A percentile compares a stretch with the other conserved stretches of the same genome.
phyloP scores from a whole-genome alignment of 1,284 basidiomycete genomes.

The Tilletiopsis washingtonensis region DNA sequence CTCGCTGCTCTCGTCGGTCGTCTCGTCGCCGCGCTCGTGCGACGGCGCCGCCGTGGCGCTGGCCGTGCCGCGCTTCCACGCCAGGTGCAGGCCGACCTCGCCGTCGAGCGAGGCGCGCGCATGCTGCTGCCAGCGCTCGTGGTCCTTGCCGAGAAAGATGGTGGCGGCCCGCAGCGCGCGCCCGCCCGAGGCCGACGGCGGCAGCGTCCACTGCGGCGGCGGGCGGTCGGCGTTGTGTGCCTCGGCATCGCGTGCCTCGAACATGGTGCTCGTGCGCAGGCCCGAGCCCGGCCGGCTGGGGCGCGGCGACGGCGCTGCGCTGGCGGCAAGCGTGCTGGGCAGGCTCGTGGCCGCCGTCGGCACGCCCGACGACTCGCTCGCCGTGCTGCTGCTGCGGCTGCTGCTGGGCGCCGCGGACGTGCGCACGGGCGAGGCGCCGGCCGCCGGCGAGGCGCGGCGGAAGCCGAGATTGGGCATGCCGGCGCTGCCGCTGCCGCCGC shows the following conservation, averaged over 20 bases:
- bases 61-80: constrained; percentile 10
- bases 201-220: constrained; percentile 2
- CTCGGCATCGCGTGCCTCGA: constrained; percentile 4
- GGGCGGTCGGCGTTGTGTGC: neutral
- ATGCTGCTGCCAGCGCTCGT: constrained; percentile 39
- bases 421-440: too few relatives aligned
- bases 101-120: constrained; percentile 6
- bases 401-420: too few relatives aligned
- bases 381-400: too few relatives aligned
- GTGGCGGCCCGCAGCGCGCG: constrained; percentile 20
- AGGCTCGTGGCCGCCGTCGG: too few relatives aligned
- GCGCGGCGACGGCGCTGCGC: too few relatives aligned
- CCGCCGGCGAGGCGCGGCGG: too few relatives aligned
- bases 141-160: constrained; percentile 41
- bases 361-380: too few relatives aligned
- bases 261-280: constrained; percentile 4
- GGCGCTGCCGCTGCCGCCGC: too few relatives aligned
- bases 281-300: neutral
- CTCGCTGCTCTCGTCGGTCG: neutral
- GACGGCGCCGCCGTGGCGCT: neutral
- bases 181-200: neutral
- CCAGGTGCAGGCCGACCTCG: constrained; percentile 15
- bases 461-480: too few relatives aligned
- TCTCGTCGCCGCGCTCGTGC: neutral
- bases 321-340: too few relatives aligned